Evolutionary conservation across 768 basidiomycete species (phyloP), one percentile per base, ranked within the genome.

Genomic region (Collybia nuda): DNA sequence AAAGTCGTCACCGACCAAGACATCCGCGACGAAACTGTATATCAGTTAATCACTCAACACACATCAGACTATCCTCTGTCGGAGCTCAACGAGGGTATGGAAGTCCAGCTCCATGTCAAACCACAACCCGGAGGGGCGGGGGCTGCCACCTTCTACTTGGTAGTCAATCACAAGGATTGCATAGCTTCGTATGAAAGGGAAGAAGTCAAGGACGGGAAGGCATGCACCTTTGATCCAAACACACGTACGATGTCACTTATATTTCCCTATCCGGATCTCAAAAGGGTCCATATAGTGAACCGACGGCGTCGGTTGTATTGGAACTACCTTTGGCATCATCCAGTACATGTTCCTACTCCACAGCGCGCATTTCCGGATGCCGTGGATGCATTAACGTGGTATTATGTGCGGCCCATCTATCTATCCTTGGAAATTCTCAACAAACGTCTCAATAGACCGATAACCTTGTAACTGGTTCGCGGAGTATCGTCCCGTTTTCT

Each of bases 311-410:
- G 76, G 4, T 62, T 77, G 15, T 81, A 82, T 56, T 81, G 78
- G 79, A 79, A 75, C 48, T 79, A 72, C 47, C 53, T 83, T 9
- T 73, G 70, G 64, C 70, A 71, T 21, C 78, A 81, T 58, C 78
- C 80, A 4, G 63, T 67, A 5, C 80, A 82, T 56, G 61, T 71
- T 0, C 56, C 67, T 15, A 68, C 72, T 24, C 76, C 77, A 15
- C 44, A 57, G n/a, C 65, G 68, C 19, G 79, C 77, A 0, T 55
- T 75, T 28, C 52, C 63, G 18, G 78, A 82, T 49, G 78, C 78
- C 2, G 64, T 66, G 15, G 80, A 83, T 52, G 74, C 78, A 18
- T 56, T 81, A 43, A 72, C 76, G 14, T 80, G 77, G 72, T 80
- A 74, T 60, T 72, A 76, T 54, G 75, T 77, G 44, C 17, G 67